phyloP scores from a whole-genome alignment of 306 rosid species.

The Medicago ruthenica region DNA sequence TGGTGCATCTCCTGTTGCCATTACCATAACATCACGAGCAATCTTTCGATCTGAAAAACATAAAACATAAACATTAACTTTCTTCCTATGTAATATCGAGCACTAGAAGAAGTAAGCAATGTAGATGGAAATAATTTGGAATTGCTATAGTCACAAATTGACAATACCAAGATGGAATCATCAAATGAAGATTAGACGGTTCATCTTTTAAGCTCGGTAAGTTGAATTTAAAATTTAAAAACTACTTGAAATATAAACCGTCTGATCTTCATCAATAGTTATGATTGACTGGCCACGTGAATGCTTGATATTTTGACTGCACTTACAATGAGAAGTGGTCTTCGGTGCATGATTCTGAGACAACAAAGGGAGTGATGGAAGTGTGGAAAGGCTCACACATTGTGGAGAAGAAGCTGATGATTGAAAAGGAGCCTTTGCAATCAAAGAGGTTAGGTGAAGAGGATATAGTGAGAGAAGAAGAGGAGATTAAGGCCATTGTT shows the following conservation, averaged over 20 bases:
- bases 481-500: slow-evolving; percentile 73
- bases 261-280: neutral
- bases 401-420: slow-evolving; percentile 65
- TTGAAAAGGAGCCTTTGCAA: slow-evolving; percentile 64
- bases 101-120: too few relatives aligned
- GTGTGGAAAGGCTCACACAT: slow-evolving; percentile 75
- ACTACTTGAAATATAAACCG: neutral
- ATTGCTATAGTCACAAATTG: neutral
- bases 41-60: slow-evolving; percentile 65
- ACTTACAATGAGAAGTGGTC: slow-evolving; percentile 70
- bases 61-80: neutral
- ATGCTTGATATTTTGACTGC: neutral
- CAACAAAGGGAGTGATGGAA: slow-evolving; percentile 60
- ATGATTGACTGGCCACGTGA: neutral
- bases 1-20: slow-evolving; percentile 94
- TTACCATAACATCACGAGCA: slow-evolving; percentile 78
- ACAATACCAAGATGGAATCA: too few relatives aligned
- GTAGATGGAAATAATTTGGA: neutral
- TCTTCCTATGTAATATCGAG: neutral
- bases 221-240: neutral
- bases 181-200: neutral
- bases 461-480: slow-evolving; percentile 70
- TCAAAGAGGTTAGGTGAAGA: slow-evolving; percentile 72
- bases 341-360: slow-evolving; percentile 71
- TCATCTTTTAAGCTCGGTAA: neutral